Evolutionary conservation across 2,329 filamentous ascomycete genomes (phyloP).

Genomic region (Curvularia eragrostidis): DNA sequence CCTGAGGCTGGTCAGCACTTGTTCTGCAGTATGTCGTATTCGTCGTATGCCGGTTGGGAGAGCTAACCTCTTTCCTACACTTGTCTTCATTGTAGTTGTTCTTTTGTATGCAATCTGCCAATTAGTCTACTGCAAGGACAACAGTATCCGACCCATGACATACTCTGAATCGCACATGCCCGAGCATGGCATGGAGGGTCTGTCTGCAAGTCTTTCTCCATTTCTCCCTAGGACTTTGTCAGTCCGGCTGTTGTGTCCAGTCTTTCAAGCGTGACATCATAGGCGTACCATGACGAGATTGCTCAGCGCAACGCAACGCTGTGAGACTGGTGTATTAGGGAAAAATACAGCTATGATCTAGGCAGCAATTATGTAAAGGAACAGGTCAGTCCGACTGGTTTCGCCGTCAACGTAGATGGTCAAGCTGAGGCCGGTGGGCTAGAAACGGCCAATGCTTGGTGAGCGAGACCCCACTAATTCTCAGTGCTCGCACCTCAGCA

Average conservation of each 20-base stretch:
- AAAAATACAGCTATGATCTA: background rate
- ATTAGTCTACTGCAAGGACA: conserved; percentile 9
- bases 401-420: conserved; percentile 8
- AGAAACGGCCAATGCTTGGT: conserved; percentile 27
- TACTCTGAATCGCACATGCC: conserved; percentile 92
- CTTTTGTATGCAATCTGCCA: conserved; percentile 78
- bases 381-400: conserved; percentile 11
- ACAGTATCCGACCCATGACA: conserved; percentile 1
- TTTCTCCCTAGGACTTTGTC: conserved; percentile 45
- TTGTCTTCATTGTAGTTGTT: conserved; percentile 86
- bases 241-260: conserved; percentile 13
- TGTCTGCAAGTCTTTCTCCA: conserved; percentile 73
- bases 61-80: conserved; percentile 66
- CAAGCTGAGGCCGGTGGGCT: conserved; percentile 27
- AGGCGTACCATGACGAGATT: conserved; percentile 37
- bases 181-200: conserved; percentile 85
- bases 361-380: conserved; percentile 1
- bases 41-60: background rate
- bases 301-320: conserved; percentile 15
- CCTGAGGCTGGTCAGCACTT: conserved; percentile 53
- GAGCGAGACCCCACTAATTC: conserved; percentile 41
- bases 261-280: conserved; percentile 34
- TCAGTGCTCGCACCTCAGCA: conserved; percentile 37
- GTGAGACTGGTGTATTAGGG: background rate
- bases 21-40: background rate